Evolutionary conservation across 805 yeast genomes (phyloP).

Genomic region (Naumovozyma castellii): DNA sequence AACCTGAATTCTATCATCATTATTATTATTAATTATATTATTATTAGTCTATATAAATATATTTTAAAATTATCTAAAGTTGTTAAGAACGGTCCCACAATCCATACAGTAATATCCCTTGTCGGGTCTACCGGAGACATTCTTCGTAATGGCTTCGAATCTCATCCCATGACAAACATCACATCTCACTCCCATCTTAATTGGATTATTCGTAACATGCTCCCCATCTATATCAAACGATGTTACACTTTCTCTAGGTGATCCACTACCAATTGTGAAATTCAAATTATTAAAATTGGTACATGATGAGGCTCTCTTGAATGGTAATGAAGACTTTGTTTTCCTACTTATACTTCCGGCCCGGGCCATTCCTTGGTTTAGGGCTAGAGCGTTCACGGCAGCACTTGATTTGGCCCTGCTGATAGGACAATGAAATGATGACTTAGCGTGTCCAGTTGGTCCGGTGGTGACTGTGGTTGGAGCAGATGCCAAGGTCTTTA

Average conservation of each 20-base stretch:
- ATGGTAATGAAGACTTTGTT: neutral
- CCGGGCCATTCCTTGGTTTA: neutral
- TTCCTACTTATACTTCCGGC: neutral
- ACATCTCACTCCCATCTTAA: slow-evolving; percentile 4
- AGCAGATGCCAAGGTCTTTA: too few relatives aligned
- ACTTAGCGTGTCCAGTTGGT: too few relatives aligned
- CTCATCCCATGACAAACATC: slow-evolving; percentile 9
- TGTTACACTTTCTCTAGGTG: neutral
- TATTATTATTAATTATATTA: too few relatives aligned
- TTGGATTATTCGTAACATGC: neutral
- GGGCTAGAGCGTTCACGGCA: neutral
- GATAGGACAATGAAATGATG: neutral
- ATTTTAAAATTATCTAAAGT: slow-evolving; percentile 9
- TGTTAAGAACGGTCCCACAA: slow-evolving; percentile 13
- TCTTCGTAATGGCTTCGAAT: slow-evolving; percentile 7
- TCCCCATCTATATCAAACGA: neutral
- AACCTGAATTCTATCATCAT: too few relatives aligned
- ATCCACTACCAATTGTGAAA: neutral
- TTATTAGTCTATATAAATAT: too few relatives aligned
- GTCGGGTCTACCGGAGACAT: slow-evolving; percentile 1
- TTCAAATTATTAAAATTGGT: neutral
- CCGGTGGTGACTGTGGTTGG: too few relatives aligned
- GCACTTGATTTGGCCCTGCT: neutral
- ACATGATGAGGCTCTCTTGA: neutral
- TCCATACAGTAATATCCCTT: slow-evolving; percentile 8